Base-by-base conservation (phyloP, 2,329 filamentous ascomycete genomes). In the Fusarium sp. region DNA sequence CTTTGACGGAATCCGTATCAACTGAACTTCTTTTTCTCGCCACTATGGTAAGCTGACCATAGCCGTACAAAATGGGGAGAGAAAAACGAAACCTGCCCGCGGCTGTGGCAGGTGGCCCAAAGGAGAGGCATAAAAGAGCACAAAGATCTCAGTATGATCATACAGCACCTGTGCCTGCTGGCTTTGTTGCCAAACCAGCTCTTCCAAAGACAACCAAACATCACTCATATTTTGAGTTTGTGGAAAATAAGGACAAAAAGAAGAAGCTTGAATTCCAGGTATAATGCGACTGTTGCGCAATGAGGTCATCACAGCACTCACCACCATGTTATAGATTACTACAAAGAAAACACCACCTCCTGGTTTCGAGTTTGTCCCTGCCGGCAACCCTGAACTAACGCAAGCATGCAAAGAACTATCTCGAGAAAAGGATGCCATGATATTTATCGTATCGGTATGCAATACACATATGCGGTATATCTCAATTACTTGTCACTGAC, bases 391-490 rank as follows among this genome's bases (percentile, higher is more conserved):
- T 26, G 83, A 86, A 67, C 80, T 92, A 75, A 91, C 89, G 8
- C 82, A 81, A 60, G 81, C 84, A 45, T 92, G 90, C 83, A 91
- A 91, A 78, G 89, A 91, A 73, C 78, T 91, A 23, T 91, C 89
- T 3, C 84, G 90, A 69, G 87, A 90, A 72, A 83, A 84, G 54
- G 89, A 85, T 73, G 88, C 88, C 46, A 88, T 90, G 86, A 87
- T 91, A 18, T 91, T 90, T 73, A 90, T 91, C 63, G 89, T 92
- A 50, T 89, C 89, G 75, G 89, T 90, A 84, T 73, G 87, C 70
- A 52, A 48, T 32, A 38, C 38, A 37, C 32, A 37, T 44, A 30
- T 45, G 33, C 33, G 26, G 50, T 50, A 49, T 6, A 17, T 23
- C 27, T 14, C 17, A 9, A 27, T 33, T 46, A 13, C 14, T n/a